phyloP scores from a whole-genome alignment of 2,329 filamentous ascomycete species.

The Paecilomyces sp. region DNA sequence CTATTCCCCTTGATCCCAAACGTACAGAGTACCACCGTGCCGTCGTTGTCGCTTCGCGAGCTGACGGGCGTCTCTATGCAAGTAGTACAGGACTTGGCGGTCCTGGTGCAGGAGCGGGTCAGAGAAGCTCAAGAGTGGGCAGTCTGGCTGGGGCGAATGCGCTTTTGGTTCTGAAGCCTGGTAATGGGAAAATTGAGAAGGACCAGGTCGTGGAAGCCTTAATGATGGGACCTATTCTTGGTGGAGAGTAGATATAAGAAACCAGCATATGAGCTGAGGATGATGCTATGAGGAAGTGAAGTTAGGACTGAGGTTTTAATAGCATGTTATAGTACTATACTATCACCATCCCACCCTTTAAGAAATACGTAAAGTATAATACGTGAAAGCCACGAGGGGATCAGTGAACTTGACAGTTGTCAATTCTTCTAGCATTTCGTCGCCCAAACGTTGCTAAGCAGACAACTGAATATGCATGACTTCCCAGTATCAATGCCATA shows the following conservation, averaged over 20 bases:
- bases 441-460: not conserved
- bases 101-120: conserved; percentile 32
- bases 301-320: not conserved
- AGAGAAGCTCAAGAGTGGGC: conserved; percentile 82
- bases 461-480: not conserved
- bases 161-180: conserved; percentile 55
- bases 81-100: conserved; percentile 67
- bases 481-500: not conserved
- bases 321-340: not conserved
- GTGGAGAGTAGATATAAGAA: conserved; percentile 6
- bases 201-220: conserved; percentile 69
- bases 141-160: conserved; percentile 87
- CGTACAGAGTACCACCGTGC: conserved; percentile 89
- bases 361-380: not conserved
- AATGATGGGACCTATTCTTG: conserved; percentile 58
- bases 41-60: conserved; percentile 54
- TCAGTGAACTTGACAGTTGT: too few relatives aligned
- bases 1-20: conserved; percentile 65
- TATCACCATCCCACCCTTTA: not conserved
- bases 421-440: not conserved
- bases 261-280: not conserved
- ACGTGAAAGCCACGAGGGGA: not conserved
- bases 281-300: not conserved
- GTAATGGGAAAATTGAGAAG: conserved; percentile 53
- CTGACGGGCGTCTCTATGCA: conserved; percentile 63